Conservation (phyloP, 202 grass and related monocot species). For the Setaria viridis region DNA sequence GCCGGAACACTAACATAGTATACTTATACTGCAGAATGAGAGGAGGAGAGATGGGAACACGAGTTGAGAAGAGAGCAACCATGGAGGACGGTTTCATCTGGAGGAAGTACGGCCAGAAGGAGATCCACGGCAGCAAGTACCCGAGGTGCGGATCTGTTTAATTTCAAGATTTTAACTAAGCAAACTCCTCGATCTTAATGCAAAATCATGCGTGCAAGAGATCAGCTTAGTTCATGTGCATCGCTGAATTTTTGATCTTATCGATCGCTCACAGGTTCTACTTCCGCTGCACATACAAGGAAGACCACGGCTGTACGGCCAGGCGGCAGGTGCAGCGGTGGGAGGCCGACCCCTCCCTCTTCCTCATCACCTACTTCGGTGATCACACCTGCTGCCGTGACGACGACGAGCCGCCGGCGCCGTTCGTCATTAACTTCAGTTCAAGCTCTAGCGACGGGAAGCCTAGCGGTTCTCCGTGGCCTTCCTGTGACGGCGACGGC, state of each 20-base stretch:
- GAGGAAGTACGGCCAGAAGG: constrained; percentile 74
- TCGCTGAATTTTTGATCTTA: not conserved
- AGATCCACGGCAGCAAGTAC: constrained; percentile 46
- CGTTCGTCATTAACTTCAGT: constrained; percentile 13
- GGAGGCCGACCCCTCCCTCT: constrained; percentile 9
- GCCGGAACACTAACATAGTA: not conserved
- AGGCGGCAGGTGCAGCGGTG: constrained; percentile 19
- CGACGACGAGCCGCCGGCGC: not conserved
- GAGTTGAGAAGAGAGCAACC: constrained; percentile 16
- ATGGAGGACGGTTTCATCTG: constrained; percentile 58
- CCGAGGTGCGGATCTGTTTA: constrained; percentile 29
- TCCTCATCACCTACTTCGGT: constrained; percentile 29
- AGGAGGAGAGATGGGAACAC: not conserved
- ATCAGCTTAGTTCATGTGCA: not conserved
- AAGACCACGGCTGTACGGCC: constrained; percentile 22
- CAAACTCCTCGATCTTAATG: not conserved
- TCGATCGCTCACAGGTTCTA: constrained; percentile 12
- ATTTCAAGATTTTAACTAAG: not conserved
- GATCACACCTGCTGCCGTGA: constrained; percentile 20
- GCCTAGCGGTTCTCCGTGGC: constrained; percentile 8
- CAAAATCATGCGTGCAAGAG: too few species aligned
- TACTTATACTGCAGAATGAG: not conserved
- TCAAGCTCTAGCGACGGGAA: not conserved
- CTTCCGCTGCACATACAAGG: constrained; percentile 36
- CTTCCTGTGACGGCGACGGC: not conserved